These are phyloP conservation scores for Leccinum subgranulosum DNA, from an alignment of 768 basidiomycete species.

Conservation along the genomic window DNA sequence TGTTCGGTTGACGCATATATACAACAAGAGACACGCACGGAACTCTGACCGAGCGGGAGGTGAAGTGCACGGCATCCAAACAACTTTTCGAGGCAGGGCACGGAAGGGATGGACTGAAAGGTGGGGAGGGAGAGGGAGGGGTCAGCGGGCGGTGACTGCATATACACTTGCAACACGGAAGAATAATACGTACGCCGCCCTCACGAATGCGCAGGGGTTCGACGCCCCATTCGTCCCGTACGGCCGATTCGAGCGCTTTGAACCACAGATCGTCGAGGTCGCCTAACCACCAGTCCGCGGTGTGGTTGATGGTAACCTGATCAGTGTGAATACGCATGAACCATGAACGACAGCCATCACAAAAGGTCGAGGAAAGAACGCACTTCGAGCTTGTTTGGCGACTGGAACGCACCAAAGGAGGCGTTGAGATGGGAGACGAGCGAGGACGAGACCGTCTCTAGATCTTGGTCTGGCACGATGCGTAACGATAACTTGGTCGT, in stretches of 20 bases:
- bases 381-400: conserved; percentile 74
- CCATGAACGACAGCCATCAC: background rate
- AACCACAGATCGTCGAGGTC: conserved; percentile 84
- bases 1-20: background rate
- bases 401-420: conserved; percentile 58
- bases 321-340: background rate
- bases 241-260: conserved; percentile 76
- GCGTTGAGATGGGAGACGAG: conserved; percentile 56
- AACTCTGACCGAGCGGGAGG: conserved; percentile 90
- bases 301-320: conserved; percentile 76
- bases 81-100: conserved; percentile 90
- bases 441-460: conserved; percentile 61
- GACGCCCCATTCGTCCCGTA: conserved; percentile 84
- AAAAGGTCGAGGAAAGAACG: background rate
- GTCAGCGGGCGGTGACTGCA: background rate
- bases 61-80: conserved; percentile 89
- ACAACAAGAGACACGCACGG: conserved; percentile 46
- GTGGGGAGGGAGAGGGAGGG: no score
- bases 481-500: conserved; percentile 86
- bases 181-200: conserved; percentile 67
- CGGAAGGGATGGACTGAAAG: conserved; percentile 82
- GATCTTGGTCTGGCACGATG: conserved; percentile 90
- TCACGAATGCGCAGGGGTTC: conserved; percentile 87
- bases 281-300: conserved; percentile 96
- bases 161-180: background rate